These are phyloP conservation scores for Avicennia marina DNA, from an alignment of 257 asterid species.

Conservation along the genomic window DNA sequence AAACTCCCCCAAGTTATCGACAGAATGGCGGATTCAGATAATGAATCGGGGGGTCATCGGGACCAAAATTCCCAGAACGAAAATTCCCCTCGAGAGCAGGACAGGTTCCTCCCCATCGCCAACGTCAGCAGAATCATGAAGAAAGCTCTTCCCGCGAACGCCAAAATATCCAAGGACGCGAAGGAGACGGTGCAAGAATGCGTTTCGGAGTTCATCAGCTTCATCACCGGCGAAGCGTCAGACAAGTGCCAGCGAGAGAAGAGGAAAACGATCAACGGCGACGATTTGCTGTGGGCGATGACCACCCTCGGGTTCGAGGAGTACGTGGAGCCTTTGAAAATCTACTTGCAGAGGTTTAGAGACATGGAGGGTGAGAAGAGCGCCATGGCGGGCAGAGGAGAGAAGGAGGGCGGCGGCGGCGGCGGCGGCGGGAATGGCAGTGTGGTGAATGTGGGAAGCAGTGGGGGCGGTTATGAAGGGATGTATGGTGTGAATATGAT, in stretches of 20 bases:
- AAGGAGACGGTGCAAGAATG: slow-evolving; percentile 35
- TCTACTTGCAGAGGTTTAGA: slow-evolving; percentile 46
- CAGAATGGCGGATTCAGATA: slow-evolving; percentile 27
- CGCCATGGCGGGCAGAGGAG: slow-evolving; percentile 40
- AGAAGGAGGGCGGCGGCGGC: slow-evolving; percentile 24
- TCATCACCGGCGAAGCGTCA: slow-evolving; percentile 37
- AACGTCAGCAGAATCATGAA: slow-evolving; percentile 34
- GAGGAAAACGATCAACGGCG: slow-evolving; percentile 46
- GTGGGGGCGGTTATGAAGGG: slow-evolving; percentile 31
- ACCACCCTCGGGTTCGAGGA: slow-evolving; percentile 45
- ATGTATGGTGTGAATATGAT: slow-evolving; percentile 17
- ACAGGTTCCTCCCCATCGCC: slow-evolving; percentile 33
- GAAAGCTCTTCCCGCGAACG: slow-evolving; percentile 35
- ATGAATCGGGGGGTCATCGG: slow-evolving; percentile 30
- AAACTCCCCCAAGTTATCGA: no score
- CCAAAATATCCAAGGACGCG: slow-evolving; percentile 34
- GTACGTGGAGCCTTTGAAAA: slow-evolving; percentile 40
- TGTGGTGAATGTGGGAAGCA: slow-evolving; percentile 30
- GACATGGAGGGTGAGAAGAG: slow-evolving; percentile 56
- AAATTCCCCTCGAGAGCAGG: slow-evolving; percentile 22
- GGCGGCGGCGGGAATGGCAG: slow-evolving; percentile 24
- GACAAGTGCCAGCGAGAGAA: slow-evolving; percentile 38
- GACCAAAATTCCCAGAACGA: slow-evolving; percentile 16
- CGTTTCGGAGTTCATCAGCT: slow-evolving; percentile 36
- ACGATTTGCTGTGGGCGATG: slow-evolving; percentile 53